These are phyloP conservation scores for Pyricularia grisea DNA, from an alignment of 2,329 filamentous ascomycete species.

Conservation along the genomic window DNA sequence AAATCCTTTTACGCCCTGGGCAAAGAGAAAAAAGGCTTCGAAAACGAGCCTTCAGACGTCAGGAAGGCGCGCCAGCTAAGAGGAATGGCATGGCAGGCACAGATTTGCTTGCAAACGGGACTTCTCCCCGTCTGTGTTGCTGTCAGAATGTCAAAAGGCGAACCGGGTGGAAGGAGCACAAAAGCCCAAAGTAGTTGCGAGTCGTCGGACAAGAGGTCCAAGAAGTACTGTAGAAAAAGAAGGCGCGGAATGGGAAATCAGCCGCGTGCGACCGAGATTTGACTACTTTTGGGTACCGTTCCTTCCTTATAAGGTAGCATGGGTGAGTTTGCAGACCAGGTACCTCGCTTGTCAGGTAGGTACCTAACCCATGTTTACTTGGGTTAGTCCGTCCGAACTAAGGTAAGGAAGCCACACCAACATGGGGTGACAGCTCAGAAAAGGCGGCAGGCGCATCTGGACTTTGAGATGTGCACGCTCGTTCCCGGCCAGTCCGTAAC, in stretches of 20 bases:
- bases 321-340: not conserved
- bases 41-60: not conserved
- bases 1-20: not conserved
- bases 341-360: no score
- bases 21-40: not conserved
- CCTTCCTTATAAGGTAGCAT: not conserved
- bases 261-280: not conserved
- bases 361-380: no score
- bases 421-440: not conserved
- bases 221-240: not conserved
- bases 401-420: not conserved
- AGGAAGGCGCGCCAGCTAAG: not conserved
- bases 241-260: not conserved
- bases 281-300: not conserved
- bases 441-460: not conserved
- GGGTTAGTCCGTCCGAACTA: not conserved
- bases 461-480: not conserved
- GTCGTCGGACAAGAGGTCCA: not conserved
- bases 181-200: not conserved
- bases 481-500: not conserved
- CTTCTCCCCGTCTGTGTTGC: not conserved
- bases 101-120: not conserved
- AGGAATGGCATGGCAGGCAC: not conserved
- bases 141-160: not conserved
- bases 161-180: not conserved